phyloP scores from a whole-genome alignment of 768 basidiomycete genomes.

The Coprinopsis marcescibilis region DNA sequence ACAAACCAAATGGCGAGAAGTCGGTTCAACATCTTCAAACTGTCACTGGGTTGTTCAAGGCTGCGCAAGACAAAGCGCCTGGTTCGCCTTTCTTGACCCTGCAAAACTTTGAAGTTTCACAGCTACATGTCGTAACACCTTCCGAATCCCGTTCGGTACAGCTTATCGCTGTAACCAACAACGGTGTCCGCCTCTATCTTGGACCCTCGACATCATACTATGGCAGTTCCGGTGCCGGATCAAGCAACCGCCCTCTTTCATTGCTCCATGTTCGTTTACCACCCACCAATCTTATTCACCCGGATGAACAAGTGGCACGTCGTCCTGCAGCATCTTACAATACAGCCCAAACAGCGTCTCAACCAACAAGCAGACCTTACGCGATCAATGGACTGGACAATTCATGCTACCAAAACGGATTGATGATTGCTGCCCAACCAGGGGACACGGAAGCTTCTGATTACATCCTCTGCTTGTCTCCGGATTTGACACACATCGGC shows the following conservation, averaged over 20 bases:
- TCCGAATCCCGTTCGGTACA: constrained; percentile 67
- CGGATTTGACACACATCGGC: constrained; percentile 71
- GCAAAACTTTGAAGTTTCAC: constrained; percentile 63
- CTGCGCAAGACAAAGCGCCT: constrained; percentile 76
- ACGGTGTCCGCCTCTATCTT: constrained; percentile 84
- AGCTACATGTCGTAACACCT: constrained; percentile 62
- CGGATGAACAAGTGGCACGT: constrained; percentile 58
- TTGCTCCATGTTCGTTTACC: constrained; percentile 78
- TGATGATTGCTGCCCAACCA: constrained; percentile 65
- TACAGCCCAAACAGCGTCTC: constrained; percentile 36
- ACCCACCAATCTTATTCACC: constrained; percentile 69
- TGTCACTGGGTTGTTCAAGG: constrained; percentile 66
- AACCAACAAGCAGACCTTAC: constrained; percentile 50
- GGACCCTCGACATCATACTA: constrained; percentile 43
- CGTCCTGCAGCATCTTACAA: constrained; percentile 47
- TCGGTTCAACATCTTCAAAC: constrained; percentile 68
- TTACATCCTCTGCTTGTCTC: constrained; percentile 68
- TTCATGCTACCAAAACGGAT: constrained; percentile 60
- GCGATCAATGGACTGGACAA: constrained; percentile 53
- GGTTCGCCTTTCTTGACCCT: constrained; percentile 68
- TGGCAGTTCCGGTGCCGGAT: constrained; percentile 38
- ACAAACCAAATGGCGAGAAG: constrained; percentile 58
- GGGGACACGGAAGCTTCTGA: constrained; percentile 72
- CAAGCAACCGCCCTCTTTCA: constrained; percentile 44
- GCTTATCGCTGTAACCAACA: constrained; percentile 75